A percentile compares a stretch with the other conserved stretches of the same genome.
These are phyloP conservation scores for Parmelia sp. DNA, from an alignment of 495 filamentous ascomycete genomes.

Conservation along the genomic window DNA sequence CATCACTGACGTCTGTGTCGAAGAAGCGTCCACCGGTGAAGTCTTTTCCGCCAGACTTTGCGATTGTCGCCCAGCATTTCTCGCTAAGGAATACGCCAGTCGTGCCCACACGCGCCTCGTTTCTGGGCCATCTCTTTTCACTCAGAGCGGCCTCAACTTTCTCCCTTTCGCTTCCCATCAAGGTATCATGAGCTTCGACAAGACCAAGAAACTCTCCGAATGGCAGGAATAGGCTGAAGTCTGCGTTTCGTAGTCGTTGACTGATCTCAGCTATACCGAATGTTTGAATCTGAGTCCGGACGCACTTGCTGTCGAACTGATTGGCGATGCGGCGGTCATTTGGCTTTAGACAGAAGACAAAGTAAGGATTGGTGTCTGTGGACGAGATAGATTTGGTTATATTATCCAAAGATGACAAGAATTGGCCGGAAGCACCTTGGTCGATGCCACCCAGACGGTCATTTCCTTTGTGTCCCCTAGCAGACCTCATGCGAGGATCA, in stretches of 20 bases:
- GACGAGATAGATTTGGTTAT: constrained; percentile 77
- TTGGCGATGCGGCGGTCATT: constrained; percentile 97
- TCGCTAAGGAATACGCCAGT: constrained; percentile 96
- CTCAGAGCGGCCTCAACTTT: constrained; percentile 85
- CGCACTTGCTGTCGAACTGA: constrained; percentile 98
- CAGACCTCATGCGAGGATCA: constrained; percentile 33
- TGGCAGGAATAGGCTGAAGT: constrained; percentile 92
- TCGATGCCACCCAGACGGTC: constrained; percentile 44
- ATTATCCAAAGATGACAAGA: constrained; percentile 80
- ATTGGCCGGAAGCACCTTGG: constrained; percentile 88
- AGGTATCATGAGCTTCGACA: constrained; percentile 69
- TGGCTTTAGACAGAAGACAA: constrained; percentile 94
- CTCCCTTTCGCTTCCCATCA: constrained; percentile 88
- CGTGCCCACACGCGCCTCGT: constrained; percentile 83
- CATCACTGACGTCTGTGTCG: constrained; percentile 44
- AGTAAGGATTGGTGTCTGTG: constrained; percentile 81
- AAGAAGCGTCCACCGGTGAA: constrained; percentile 32
- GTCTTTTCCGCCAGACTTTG: constrained; percentile 62
- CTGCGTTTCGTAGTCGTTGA: constrained; percentile 80
- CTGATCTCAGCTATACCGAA: constrained; percentile 97
- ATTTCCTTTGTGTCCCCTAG: constrained; percentile 36
- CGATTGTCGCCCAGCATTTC: constrained; percentile 84
- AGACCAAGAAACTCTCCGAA: constrained; percentile 93
- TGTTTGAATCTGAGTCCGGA: constrained; percentile 87
- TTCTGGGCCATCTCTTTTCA: constrained; percentile 81